Evolutionary conservation across 2,329 filamentous ascomycete genomes (phyloP), one percentile per base, ranked within the genome.

Genomic region (Fusarium mexicanum): DNA sequence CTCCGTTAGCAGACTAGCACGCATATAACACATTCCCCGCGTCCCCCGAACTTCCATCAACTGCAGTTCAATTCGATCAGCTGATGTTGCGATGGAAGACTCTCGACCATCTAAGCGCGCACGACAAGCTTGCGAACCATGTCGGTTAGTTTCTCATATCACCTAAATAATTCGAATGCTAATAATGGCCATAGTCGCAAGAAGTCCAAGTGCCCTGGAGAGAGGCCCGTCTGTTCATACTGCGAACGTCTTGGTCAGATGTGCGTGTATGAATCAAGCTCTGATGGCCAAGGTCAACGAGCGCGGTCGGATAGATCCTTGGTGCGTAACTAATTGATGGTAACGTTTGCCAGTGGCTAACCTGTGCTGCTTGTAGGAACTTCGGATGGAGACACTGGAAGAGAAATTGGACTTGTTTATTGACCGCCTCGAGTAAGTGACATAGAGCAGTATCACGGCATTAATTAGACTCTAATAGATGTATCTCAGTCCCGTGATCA

Each of bases 161-260:
- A 0, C 3, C 3, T 2, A 17, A 2, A 3, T 5, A 8, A 2
- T 2, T 1, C 6, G 2, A 20, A 9, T 11, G 8, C 37, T 11
- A 6, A 38, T 2, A 24, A 24, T 26, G 5, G 35, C 8, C 10
- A 11, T 1, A 60, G 57, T 5, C 43, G 57, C 5, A 60, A 60
- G 6, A 60, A 60, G 10, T 60, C 57, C 1, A 51, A 60, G 16
- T 60, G 57, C 10, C 43, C 57, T 14, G 57, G 57, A 1, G 57
- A 60, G 20, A 60, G 38, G 57, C 57, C 57, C 9, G 7, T 18
- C 2, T 60, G 57, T 2, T 60, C 57, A 51, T 51, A 60, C 6
- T 60, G 57, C 24, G 57, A 60, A 11, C 57, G 57, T 0, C 43
- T 60, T 0, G 43, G 43, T 18, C 57, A 60, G 18, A 14, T 38